phyloP scores from a whole-genome alignment of 176 grass and related monocot species.

The Oropetium thomaeum region DNA sequence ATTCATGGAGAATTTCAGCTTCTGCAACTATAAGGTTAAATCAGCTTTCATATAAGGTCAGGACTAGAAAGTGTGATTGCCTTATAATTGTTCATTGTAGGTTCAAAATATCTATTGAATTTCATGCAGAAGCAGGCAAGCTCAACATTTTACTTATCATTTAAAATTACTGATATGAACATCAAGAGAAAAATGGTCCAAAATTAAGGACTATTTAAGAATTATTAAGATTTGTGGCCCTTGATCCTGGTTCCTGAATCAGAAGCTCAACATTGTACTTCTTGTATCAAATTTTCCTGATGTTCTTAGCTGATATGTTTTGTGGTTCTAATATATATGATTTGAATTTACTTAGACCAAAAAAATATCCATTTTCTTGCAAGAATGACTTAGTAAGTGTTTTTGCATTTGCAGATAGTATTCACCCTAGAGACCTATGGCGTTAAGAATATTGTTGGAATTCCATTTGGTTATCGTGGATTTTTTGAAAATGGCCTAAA shows the following conservation, averaged over 20 bases:
- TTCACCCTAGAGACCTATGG: slow-evolving; percentile 91
- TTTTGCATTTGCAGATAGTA: slow-evolving; percentile 70
- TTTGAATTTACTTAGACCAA: slow-evolving; percentile 11
- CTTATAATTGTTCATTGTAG: slow-evolving; percentile 1
- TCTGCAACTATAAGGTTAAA: slow-evolving; percentile 13
- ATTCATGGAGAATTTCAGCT: background rate
- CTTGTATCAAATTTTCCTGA: background rate
- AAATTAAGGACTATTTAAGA: background rate
- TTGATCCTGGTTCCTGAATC: slow-evolving; percentile 6
- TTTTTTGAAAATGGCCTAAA: slow-evolving; percentile 85
- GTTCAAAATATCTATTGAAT: background rate
- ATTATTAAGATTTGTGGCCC: background rate
- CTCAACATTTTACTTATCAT: too few species aligned
- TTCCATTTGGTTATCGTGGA: slow-evolving; percentile 83
- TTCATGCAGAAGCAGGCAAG: background rate
- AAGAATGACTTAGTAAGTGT: slow-evolving; percentile 6
- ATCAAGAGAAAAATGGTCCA: background rate
- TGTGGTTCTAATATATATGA: background rate
- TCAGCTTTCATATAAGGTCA: background rate
- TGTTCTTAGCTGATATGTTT: background rate
- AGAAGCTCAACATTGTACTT: background rate
- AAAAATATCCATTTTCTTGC: background rate
- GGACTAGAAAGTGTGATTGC: slow-evolving; percentile 7
- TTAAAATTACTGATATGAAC: background rate
- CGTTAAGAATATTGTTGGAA: slow-evolving; percentile 92